Percentiles rank a stretch among this genome's conserved stretches.
phyloP scores from a whole-genome alignment of 2,329 filamentous ascomycete genomes.

The Penicillium hordei region DNA sequence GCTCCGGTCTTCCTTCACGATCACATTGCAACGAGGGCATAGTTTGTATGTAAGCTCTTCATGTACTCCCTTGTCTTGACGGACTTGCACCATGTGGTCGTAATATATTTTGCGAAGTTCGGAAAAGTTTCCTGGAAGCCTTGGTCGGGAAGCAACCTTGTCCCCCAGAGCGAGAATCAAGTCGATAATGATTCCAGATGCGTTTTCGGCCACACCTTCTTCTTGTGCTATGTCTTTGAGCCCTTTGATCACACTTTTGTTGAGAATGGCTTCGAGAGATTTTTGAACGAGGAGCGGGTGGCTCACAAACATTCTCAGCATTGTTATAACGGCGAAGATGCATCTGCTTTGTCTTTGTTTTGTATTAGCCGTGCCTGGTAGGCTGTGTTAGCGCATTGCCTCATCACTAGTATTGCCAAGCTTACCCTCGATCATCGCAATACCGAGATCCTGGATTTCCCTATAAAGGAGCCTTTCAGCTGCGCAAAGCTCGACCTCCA shows the following conservation, averaged over 20 bases:
- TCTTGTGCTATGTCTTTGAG: conserved; percentile 38
- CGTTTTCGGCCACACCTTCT: conserved; percentile 11
- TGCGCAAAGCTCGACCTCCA: neutral
- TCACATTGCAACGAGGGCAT: conserved; percentile 46
- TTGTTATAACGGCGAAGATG: conserved; percentile 50
- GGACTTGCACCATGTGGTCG: neutral
- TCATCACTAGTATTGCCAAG: neutral
- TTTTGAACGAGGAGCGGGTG: conserved; percentile 52
- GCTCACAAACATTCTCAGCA: conserved; percentile 53
- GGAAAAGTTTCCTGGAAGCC: neutral
- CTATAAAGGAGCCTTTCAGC: neutral
- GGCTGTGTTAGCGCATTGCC: conserved; percentile 30
- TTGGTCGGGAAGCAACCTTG: neutral
- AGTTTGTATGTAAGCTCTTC: conserved; percentile 31
- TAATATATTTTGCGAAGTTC: neutral
- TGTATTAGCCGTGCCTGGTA: neutral
- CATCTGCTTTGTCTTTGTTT: conserved; percentile 36
- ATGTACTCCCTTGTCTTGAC: too few species aligned
- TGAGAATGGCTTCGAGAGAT: conserved; percentile 47
- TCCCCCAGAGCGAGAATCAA: neutral
- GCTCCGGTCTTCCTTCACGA: conserved; percentile 26
- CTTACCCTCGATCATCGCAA: conserved; percentile 24
- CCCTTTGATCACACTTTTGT: conserved; percentile 42
- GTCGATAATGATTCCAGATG: neutral
- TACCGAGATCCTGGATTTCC: neutral